Evolutionary conservation across 23 red algal genomes (phyloP), one percentile per base, ranked within the genome.

Genomic region (Gracilaria caudata): DNA sequence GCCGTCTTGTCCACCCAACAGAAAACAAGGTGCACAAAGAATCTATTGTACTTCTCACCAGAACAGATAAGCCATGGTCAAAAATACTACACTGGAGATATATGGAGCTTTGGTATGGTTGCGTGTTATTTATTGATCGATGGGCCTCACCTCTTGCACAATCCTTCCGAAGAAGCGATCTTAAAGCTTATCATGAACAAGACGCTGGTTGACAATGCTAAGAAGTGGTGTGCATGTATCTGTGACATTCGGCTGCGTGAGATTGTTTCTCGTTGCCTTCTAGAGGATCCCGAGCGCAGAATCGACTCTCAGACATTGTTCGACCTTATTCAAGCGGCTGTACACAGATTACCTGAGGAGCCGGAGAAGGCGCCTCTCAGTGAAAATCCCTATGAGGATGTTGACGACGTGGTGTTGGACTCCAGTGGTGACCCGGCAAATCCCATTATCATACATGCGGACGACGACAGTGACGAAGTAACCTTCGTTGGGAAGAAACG

Each of bases 21-120:
- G 19, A 75, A 75, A 38, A 75, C 39, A 29, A 75, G 70, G 29
- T 75, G 70, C 47, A 75, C 70, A 5, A 75, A 75, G 70, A 75
- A 75, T 29, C 25, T 75, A 0, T 49, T 75, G 70, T 75, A 75
- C 33, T 75, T 75, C 70, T 32, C 70, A 25, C 70, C 70, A 24
- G 70, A 75, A 47, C 70, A 46, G 5, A 47, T 75, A 24, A 29
- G 20, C 38, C 39, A 49, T 8, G 70, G 38, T 47, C 37, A 46
- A 4, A 38, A 75, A 49, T 75, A 75, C 24, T 75, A 46, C 33
- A 75, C 70, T 4, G 70, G 70, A 25, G 70, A 75, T 19, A 49
- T 75, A 46, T 75, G 70, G 70, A 75, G 70, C 24, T 75, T 75
- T 47, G 70, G 70, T 13, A 75, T 75, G 70, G 25, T 75, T 75